Base-by-base conservation (phyloP, 2,329 filamentous ascomycete genomes). In the Neurospora crassa region DNA sequence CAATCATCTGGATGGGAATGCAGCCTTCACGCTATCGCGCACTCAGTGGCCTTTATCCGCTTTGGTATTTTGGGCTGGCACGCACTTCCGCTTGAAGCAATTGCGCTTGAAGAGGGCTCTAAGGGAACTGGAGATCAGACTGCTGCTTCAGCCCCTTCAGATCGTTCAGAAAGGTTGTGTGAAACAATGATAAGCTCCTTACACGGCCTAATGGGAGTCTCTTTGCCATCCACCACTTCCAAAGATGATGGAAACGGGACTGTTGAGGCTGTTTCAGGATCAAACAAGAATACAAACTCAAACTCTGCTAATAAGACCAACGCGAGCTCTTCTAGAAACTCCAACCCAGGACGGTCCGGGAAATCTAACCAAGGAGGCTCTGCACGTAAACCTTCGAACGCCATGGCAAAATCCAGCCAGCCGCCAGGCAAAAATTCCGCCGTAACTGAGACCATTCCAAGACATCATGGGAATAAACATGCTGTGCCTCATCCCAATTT, bases 11-110 rank as follows among this genome's bases (percentile, higher is more conserved):
- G 2, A 1, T 74, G 72, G 74, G 69, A 71, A 40, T 75, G 74
- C 40, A 63, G 69, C 7, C 34, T 75, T 3, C 71, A 74, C 37
- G n/a, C 14, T 5, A 71, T 75, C 3, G 69, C 67, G 14, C 73
- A 74, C 29, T 37, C 67, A 37, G 37, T 72, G 40, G 71, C 70
- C 18, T 73, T 75, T 42, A 11, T 75, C 42, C 72, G 73, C 18
- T 72, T 68, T 37, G 73, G 74, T 16, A 14, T 41, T 1, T 34
- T 72, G 5, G 73, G 71, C 1, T 75, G 73, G 73, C 1, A 70
- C 4, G 68, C 24, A 0, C 24, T 63, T 11, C 53, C 53, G 16
- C 10, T 4, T 34, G 24, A 63, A 63, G 53, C 53, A 63, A 18
- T 63, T 34, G 53, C 16, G 14, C 3, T 37, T 63, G 29, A 63